Conservation (phyloP, 140 eudicot species). For the Flaveria floridana region DNA sequence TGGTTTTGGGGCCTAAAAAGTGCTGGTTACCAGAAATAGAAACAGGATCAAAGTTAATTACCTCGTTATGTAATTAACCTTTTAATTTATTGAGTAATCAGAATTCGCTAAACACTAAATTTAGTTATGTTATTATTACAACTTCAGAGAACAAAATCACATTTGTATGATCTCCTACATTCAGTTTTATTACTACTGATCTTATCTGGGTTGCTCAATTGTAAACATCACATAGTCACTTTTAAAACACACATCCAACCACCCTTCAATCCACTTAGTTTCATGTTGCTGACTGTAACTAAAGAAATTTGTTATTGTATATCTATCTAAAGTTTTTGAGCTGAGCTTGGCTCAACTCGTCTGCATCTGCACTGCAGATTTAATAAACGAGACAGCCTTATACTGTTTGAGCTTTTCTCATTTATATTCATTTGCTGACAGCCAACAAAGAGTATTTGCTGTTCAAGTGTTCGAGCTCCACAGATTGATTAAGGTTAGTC, state of each 20-base stretch:
- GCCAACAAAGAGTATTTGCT: slow-evolving; percentile 95
- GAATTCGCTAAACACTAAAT: background rate
- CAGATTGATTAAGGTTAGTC: slow-evolving; percentile 75
- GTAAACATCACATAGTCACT: background rate
- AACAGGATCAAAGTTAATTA: too few relatives aligned
- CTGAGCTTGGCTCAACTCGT: background rate
- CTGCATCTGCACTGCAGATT: background rate
- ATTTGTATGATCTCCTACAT: background rate
- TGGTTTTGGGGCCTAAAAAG: too few relatives aligned
- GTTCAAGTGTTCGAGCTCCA: slow-evolving; percentile 97
- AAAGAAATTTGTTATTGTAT: background rate
- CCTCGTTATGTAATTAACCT: background rate
- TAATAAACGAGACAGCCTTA: background rate
- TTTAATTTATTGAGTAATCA: background rate
- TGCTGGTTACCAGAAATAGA: too few relatives aligned
- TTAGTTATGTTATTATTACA: background rate
- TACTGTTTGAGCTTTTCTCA: slow-evolving; percentile 11
- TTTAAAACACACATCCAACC: background rate
- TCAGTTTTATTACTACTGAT: background rate
- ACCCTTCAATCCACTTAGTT: background rate
- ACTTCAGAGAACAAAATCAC: background rate
- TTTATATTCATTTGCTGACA: slow-evolving; percentile 34
- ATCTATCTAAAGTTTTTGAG: background rate
- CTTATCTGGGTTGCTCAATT: background rate
- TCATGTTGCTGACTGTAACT: background rate